Conservation (phyloP, 345 rosid genomes). For the Arabis alpina region DNA sequence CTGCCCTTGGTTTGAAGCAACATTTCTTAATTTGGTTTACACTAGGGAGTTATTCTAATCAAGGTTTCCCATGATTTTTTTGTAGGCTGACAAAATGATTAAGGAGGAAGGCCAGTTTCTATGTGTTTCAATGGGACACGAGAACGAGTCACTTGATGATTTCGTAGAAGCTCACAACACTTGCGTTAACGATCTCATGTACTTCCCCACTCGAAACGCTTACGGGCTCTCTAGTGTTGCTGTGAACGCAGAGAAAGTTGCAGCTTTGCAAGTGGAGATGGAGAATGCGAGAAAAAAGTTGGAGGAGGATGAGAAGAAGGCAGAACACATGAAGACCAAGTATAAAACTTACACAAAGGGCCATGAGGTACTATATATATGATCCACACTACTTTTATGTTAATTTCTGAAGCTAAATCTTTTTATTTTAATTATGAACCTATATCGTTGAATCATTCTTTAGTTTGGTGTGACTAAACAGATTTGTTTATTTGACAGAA, state of each 20-base stretch:
- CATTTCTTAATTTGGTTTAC: slow-evolving; percentile 8
- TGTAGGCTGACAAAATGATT: slow-evolving; percentile 74
- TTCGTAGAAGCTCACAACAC: slow-evolving; percentile 89
- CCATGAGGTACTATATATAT: slow-evolving; percentile 71
- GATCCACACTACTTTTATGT: slow-evolving; percentile 5
- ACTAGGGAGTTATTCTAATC: slow-evolving; percentile 10
- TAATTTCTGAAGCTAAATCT: background rate
- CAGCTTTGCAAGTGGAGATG: slow-evolving; percentile 81
- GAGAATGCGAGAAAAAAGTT: slow-evolving; percentile 70
- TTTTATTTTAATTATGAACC: background rate
- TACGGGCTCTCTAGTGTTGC: slow-evolving; percentile 96
- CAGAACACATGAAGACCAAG: slow-evolving; percentile 77
- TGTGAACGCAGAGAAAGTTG: slow-evolving; percentile 81
- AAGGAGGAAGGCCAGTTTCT: slow-evolving; percentile 74
- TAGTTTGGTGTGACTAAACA: slow-evolving; percentile 14
- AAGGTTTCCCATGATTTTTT: slow-evolving; percentile 8
- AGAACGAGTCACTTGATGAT: slow-evolving; percentile 78
- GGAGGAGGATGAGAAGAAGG: slow-evolving; percentile 88
- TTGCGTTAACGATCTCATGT: slow-evolving; percentile 92
- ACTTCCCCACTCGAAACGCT: slow-evolving; percentile 89
- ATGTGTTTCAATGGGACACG: slow-evolving; percentile 89
- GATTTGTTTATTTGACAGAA: slow-evolving; percentile 52
- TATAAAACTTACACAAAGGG: slow-evolving; percentile 85
- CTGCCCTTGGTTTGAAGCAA: slow-evolving; percentile 18
- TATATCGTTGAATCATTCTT: background rate